phyloP scores from a whole-genome alignment of 176 grass and related monocot species.

The Paspalum vaginatum region DNA sequence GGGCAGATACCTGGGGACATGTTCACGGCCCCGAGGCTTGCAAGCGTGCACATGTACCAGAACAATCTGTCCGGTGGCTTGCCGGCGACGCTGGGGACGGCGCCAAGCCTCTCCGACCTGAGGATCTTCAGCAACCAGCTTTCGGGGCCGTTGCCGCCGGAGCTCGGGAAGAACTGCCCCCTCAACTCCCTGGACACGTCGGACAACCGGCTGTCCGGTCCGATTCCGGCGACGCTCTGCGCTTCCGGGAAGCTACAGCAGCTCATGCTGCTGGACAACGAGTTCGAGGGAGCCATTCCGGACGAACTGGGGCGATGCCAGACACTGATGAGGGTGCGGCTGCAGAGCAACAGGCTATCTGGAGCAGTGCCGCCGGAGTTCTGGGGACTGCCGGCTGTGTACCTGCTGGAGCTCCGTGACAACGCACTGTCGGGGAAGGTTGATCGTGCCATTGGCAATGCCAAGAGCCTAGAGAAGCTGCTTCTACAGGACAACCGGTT shows the following conservation, averaged over 20 bases:
- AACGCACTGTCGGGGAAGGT: constrained; percentile 68
- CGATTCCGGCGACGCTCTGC: too few relatives aligned
- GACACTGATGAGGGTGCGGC: constrained; percentile 57
- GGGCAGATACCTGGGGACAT: constrained; percentile 62
- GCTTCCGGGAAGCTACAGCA: constrained; percentile 47
- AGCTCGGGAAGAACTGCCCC: too few relatives aligned
- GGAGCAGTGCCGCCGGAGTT: constrained; percentile 60
- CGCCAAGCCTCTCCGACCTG: constrained; percentile 25
- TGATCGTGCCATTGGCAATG: constrained; percentile 47
- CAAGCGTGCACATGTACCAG: constrained; percentile 64
- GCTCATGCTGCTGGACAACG: constrained; percentile 67
- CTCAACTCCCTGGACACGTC: too few relatives aligned
- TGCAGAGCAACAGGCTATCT: constrained; percentile 56
- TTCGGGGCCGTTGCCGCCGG: too few relatives aligned
- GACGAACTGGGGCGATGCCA: constrained; percentile 53
- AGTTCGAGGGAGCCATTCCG: constrained; percentile 63
- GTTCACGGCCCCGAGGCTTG: constrained; percentile 53
- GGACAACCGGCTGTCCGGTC: too few relatives aligned
- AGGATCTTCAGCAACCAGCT: too few relatives aligned
- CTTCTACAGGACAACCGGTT: constrained; percentile 62
- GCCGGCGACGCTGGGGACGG: constrained; percentile 42
- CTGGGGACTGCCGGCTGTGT: constrained; percentile 63
- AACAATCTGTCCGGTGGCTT: constrained; percentile 62
- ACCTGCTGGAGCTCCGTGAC: constrained; percentile 57
- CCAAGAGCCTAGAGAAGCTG: constrained; percentile 56